Evolutionary conservation across 2,329 filamentous ascomycete species (phyloP).

Genomic region (Trichothecium roseum): DNA sequence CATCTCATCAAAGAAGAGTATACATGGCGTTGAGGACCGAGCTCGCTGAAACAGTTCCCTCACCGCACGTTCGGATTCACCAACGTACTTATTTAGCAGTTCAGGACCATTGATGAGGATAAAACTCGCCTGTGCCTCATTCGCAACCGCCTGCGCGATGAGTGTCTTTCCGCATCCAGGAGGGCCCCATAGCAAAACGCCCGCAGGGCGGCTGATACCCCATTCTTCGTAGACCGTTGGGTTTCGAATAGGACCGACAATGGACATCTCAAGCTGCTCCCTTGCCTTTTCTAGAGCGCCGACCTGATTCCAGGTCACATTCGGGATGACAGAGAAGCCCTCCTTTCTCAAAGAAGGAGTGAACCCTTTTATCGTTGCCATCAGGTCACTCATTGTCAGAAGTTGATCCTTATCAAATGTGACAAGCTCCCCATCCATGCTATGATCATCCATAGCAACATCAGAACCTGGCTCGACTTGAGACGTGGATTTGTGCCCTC

Average conservation of each 20-base stretch:
- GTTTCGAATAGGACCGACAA: slow-evolving; percentile 79
- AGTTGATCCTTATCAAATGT: slow-evolving; percentile 1
- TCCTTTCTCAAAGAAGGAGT: slow-evolving; percentile 65
- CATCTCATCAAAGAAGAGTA: slow-evolving; percentile 96
- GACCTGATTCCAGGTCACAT: slow-evolving; percentile 88
- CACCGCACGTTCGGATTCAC: slow-evolving; percentile 88
- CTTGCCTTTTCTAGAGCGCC: slow-evolving; percentile 75
- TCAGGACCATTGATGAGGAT: slow-evolving; percentile 97
- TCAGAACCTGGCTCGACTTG: background rate
- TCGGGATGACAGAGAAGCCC: slow-evolving; percentile 88
- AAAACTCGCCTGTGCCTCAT: slow-evolving; percentile 93
- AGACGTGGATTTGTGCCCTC: background rate
- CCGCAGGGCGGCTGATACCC: slow-evolving; percentile 72
- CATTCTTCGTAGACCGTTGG: slow-evolving; percentile 68
- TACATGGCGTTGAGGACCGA: slow-evolving; percentile 76
- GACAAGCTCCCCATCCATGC: background rate
- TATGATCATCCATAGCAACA: background rate
- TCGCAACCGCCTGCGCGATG: slow-evolving; percentile 90
- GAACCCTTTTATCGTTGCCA: slow-evolving; percentile 56
- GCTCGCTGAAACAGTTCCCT: slow-evolving; percentile 87
- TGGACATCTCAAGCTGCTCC: slow-evolving; percentile 70
- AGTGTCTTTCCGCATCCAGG: slow-evolving; percentile 96
- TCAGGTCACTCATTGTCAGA: slow-evolving; percentile 46
- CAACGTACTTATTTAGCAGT: slow-evolving; percentile 93
- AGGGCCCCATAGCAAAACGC: slow-evolving; percentile 91